Base-by-base conservation (phyloP, 2,329 filamentous ascomycete species). In the Pseudogymnoascus sp. region DNA sequence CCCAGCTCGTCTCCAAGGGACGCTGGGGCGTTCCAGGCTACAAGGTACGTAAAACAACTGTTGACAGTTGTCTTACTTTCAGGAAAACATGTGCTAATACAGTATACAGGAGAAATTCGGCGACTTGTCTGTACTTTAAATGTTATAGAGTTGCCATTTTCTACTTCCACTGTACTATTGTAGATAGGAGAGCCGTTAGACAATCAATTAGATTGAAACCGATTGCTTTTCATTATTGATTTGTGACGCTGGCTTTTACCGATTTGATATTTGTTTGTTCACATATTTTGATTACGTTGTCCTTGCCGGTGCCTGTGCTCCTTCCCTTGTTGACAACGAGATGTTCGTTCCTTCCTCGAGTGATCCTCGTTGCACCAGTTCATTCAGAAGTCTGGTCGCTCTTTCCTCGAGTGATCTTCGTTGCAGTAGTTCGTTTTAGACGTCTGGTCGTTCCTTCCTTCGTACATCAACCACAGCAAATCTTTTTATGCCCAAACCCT, bases 21-120 rank as follows among this genome's bases (percentile, higher is more conserved):
- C 91, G 92, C 87, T 99, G 95, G 95, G 86, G 88, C 82, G 93
- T 96, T 75, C 93, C 95, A 68, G 95, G 95, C 77, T 99, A 99
- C 90, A 96, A 97, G 91, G 93, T 93, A 82, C 73, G 88, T 79
- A 60, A 66, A 14, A 42, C 62, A 16, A 50, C 28, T 18, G 2
- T 34, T 4, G 25, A 25, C 28, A 34, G 50, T 21, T 56, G 40
- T 53, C 50, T 12, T 56, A 2, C 16, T 7, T 34, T 12, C 3
- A 28, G n/a, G 16, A 18, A 34, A 21, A 18, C 50, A 34, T 34
- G 50, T 71, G 66, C 82, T 89, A 77, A 88, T 76, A 63, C 68
- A 66, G 70, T 59, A 56, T 73, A 70, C 73, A 97, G 93, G 95
- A 99, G 87, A 96, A 93, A 86, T 99, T 97, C 80, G 95, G 95